Evolutionary conservation across 2,329 filamentous ascomycete species (phyloP), one percentile per base, ranked within the genome.

Genomic region (Aspergillaceae sp.): DNA sequence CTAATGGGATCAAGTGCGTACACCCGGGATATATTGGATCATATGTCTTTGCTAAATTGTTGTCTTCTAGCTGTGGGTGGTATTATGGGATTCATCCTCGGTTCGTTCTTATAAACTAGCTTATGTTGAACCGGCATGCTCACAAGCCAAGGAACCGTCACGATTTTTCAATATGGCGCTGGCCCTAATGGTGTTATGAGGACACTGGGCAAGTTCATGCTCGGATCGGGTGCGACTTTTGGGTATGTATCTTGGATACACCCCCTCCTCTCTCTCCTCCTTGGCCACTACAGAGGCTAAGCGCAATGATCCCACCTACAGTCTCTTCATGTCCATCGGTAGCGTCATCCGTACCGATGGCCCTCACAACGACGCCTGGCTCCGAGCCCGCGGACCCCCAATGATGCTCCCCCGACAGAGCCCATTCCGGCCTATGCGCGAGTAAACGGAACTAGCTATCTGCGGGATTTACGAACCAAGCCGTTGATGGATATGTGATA

Each of bases 301-400:
- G 6, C 6, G 34, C n/a, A 40, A 30, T 33, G 10, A 29, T 4
- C 10, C 46, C 48, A 32, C 4, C 26, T 10, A 42, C 55, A 82
- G 79, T 45, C 96, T 97, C 74, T 98, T 98, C 78, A 98, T 98
- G 92, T 91, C 87, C 48, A 95, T 98, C 58, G 92, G 92, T 57
- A 95, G 88, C 58, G 90, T 94, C 40, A 96, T 98, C 61, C 86
- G 92, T 63, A 90, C 88, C 49, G 92, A 98, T 59, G 82, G 87
- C 54, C 87, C 87, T 38, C 82, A 85, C 34, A 83, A 86, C 59
- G 75, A 84, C 48, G 80, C 86, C 48, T 95, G 91, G 72, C 78
- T 81, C 56, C 80, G 80, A 65, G 82, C 86, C 43, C 82, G 84
- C 56, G 76, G 84, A 58, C 79, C 80, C 52, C 87, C 90, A 27